phyloP scores from a whole-genome alignment of 345 rosid genomes.

The rapeseed (Brassica napus) region Da-Ae NC_063447.1:14411501-14412000 shows the following conservation, averaged over 20 bases:
- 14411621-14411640: constrained; percentile 24
- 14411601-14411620: constrained; percentile 24
- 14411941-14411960: constrained; percentile 2
- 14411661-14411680: not conserved
- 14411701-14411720: not conserved
- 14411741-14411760: constrained; percentile 62
- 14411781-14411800: constrained; percentile 53
- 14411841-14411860: constrained; percentile 67
- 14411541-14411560: constrained; percentile 29
- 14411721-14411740: not conserved
- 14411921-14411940: not conserved
- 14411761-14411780: constrained; percentile 70
- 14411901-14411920: not conserved
- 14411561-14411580: constrained; percentile 50
- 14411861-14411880: constrained; percentile 44
- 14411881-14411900: not conserved
- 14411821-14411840: constrained; percentile 53
- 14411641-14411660: constrained; percentile 54
- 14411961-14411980: not conserved
- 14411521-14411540: constrained; percentile 46
- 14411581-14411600: constrained; percentile 28
- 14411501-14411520: constrained; percentile 62
- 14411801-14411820: constrained; percentile 57
- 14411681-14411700: not conserved
- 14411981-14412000: constrained; percentile 2